Evolutionary conservation across 1,139 yeast species (phyloP).

Genomic region (Suhomyces guaymorum): DNA sequence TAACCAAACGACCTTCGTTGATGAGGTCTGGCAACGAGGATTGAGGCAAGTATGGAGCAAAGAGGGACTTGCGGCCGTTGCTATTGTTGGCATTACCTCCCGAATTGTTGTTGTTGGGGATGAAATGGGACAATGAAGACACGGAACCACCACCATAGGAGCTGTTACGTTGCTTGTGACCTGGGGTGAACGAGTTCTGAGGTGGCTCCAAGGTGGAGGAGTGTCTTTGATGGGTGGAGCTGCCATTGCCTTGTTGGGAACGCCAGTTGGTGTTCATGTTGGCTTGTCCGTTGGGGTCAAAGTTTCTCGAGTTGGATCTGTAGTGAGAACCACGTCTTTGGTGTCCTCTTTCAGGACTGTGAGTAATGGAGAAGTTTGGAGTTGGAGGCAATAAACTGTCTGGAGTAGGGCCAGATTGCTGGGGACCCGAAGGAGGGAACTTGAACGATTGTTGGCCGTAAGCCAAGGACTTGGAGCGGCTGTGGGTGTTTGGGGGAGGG

Average conservation of each 20-base stretch:
- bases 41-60: constrained; percentile 95
- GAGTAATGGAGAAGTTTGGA: constrained; percentile 43
- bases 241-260: constrained; percentile 25
- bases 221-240: constrained; percentile 13
- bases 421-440: constrained; percentile 35
- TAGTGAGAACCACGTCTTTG: constrained; percentile 53
- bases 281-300: constrained; percentile 42
- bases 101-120: constrained; percentile 25
- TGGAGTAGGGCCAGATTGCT: constrained; percentile 9
- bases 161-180: constrained; percentile 69
- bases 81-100: constrained; percentile 29
- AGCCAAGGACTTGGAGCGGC: constrained; percentile 41
- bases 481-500: constrained; percentile 27
- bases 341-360: constrained; percentile 48
- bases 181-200: constrained; percentile 62
- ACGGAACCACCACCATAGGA: constrained; percentile 66
- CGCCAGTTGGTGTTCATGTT: constrained; percentile 70
- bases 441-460: constrained; percentile 49
- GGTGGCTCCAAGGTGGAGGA: constrained; percentile 49
- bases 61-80: constrained; percentile 74
- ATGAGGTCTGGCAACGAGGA: constrained; percentile 87
- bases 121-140: constrained; percentile 54
- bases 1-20: constrained; percentile 86
- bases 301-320: constrained; percentile 58
- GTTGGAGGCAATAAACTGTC: constrained; percentile 45